Evolutionary conservation across 306 rosid species (phyloP), one percentile per base, ranked within the genome.

Genomic region (Hippophae gyantsensis): DNA sequence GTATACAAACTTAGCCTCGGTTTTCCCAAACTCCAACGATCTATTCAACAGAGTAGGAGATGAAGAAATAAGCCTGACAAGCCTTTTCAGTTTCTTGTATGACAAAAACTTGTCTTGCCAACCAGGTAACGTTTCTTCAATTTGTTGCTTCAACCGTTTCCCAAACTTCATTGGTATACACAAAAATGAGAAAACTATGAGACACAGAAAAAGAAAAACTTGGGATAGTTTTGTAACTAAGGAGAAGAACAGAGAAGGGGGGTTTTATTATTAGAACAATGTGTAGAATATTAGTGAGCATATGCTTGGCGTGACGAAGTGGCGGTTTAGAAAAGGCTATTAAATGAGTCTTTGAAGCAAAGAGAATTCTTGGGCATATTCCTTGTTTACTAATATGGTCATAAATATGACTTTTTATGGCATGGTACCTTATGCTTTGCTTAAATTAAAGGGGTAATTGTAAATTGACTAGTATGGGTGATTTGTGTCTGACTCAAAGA

Each of bases 91-190:
- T 5, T 83, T 84, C 81, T 90, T 90, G 70, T 90, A 90, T 11
- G 95, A 79, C 84, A 90, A 63, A 64, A 75, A 87, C 68, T 85
- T 78, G 77, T 90, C 92, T 41, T 78, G 66, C 98, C 95, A 87
- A 23, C 73, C 81, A 41, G 95, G 96, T 60, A 87, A 14, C 0
- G 96, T 74, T 42, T 84, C 89, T 25, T 74, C 71, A 47, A 83
- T 80, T 48, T 85, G 98, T 18, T 85, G 82, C 75, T 90, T 90
- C 56, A 90, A 40, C 6, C 89, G 68, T 77, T 90, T 90, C 27
- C 98, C 96, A 23, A 90, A 90, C 68, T 90, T 90, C 98, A 90
- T 73, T 26, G 14, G 40, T 48, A 43, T 23, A 8, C 14, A 5
- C 42, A 25, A 7, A 54, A 10, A 8, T 49, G 43, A 42, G 6